Conservation (phyloP, 129 eudicot species). For the Chrysanthemum makinoi region DNA sequence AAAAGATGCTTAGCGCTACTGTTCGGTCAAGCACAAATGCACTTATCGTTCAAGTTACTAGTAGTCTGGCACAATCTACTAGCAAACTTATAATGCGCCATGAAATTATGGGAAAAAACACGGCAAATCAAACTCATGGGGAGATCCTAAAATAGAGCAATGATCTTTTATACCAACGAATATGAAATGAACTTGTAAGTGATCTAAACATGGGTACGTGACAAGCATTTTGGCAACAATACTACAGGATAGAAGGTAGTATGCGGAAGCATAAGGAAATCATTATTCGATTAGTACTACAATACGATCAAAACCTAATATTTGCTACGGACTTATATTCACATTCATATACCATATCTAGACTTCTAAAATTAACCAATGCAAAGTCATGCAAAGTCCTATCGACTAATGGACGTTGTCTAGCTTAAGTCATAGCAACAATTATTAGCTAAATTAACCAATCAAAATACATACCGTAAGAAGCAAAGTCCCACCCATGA, state of each 20-base stretch:
- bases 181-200: background rate
- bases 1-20: background rate
- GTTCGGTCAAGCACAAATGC: background rate
- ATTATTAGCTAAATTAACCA: background rate
- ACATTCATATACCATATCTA: background rate
- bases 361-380: background rate
- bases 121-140: background rate
- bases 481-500: constrained; percentile 85
- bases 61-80: background rate
- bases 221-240: background rate
- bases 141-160: too few relatives aligned
- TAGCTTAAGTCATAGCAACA: background rate
- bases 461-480: constrained; percentile 62
- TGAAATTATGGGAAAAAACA: background rate
- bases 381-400: background rate
- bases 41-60: background rate
- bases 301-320: background rate
- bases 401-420: background rate
- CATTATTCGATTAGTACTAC: background rate
- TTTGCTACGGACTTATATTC: background rate
- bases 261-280: background rate
- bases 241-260: background rate
- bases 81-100: background rate
- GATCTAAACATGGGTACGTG: background rate
- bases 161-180: too few relatives aligned